A percentile compares a stretch with the other conserved stretches of the same genome.
phyloP scores from a whole-genome alignment of 345 rosid species.

The Eucalyptus decipiens region DNA sequence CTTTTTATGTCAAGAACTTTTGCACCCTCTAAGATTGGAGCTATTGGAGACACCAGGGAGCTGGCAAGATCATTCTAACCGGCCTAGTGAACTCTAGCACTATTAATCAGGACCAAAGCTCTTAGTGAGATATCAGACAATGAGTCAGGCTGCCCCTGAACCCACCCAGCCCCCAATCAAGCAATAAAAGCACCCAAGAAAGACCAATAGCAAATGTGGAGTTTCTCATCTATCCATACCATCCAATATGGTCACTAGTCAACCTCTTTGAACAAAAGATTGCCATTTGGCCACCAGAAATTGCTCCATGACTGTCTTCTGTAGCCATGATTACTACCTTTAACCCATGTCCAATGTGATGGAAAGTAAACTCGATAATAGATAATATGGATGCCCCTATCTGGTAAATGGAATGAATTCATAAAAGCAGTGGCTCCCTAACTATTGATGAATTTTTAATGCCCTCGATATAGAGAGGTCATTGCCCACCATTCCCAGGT shows the following conservation, averaged over 20 bases:
- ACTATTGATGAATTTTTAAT: not conserved
- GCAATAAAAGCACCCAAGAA: not conserved
- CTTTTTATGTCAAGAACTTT: not conserved
- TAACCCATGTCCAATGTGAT: not conserved
- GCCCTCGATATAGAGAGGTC: not conserved
- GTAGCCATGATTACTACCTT: not conserved
- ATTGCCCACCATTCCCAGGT: not conserved
- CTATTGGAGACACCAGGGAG: not conserved
- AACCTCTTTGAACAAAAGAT: not conserved
- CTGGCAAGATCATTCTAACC: not conserved
- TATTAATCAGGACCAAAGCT: not conserved
- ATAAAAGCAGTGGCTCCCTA: not conserved
- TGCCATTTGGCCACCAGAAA: not conserved
- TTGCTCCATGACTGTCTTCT: not conserved
- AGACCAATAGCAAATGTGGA: not conserved
- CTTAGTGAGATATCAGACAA: not conserved
- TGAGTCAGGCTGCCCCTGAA: not conserved
- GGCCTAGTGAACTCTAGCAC: not conserved
- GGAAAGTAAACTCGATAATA: not conserved
- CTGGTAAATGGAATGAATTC: not conserved
- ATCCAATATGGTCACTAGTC: not conserved
- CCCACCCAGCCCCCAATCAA: not conserved
- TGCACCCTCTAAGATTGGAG: not conserved
- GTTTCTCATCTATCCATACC: not conserved
- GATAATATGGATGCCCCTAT: not conserved